Evolutionary conservation across 2,329 filamentous ascomycete species (phyloP), one percentile per base, ranked within the genome.

Genomic region (Alternaria sp.): DNA sequence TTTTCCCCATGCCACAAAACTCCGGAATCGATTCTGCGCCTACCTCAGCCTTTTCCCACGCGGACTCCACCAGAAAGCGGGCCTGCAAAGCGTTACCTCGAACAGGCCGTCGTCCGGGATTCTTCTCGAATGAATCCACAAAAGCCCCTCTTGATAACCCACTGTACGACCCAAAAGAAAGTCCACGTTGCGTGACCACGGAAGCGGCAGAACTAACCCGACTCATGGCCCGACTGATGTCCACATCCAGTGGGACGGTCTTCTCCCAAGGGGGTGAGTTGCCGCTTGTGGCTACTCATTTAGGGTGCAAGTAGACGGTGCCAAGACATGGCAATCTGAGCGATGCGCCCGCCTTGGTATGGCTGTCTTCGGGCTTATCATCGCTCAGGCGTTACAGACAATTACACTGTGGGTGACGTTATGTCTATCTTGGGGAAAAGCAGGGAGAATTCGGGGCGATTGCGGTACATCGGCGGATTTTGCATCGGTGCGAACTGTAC

Each of bases 91-190:
- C 45, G 53, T 40, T 57, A 13, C 23, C 58, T 25, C 40, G 47
- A 61, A 64, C 36, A 49, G 51, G 43, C 21, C 23, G 9, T 54
- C 52, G 17, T 54, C 61, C 46, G 58, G 30, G 13, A 60, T 49
- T 25, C 25, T 30, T 26, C 47, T 32, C 12, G 40, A 49, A 43
- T 19, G 36, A 7, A 43, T 44, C 50, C 30, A 26, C 26, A 54
- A 21, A 23, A 19, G 17, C 46, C 25, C 54, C 21, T 49, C 59
- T 45, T 19, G 30, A 15, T 30, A 49, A 54, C 26, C 49, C 49
- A 52, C 30, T 23, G 28, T 25, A 23, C 15, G 19, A 52, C 30
- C 19, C 19, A 36, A 52, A n/a, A 52, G 30, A 32, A 52, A 11
- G 49, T 36, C 28, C 30, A 36, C 13, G 28, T 40, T 40, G 30